These are phyloP conservation scores for Beauveria scarabaeidicola DNA, from an alignment of 2,329 filamentous ascomycete species.

Conservation along the genomic window DNA sequence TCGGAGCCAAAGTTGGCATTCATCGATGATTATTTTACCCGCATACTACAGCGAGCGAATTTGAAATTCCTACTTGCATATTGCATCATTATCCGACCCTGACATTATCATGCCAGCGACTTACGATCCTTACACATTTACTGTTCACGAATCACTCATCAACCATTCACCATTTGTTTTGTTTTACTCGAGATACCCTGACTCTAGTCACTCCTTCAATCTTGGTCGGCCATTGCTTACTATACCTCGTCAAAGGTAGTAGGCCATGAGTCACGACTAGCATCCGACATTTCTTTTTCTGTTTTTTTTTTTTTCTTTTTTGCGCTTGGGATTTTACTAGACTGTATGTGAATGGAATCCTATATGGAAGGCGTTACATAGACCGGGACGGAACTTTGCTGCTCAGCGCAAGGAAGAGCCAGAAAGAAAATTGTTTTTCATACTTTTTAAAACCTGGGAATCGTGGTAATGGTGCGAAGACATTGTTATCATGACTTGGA, in stretches of 20 bases:
- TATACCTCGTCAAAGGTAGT: conserved; percentile 12
- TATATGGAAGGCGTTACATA: conserved; percentile 4
- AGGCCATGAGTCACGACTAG: neutral
- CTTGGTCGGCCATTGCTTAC: conserved; percentile 1
- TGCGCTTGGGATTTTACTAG: conserved; percentile 2
- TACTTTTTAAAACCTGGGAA: neutral
- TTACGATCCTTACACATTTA: conserved; percentile 11
- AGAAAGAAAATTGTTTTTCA: conserved; percentile 5
- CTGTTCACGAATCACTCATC: neutral
- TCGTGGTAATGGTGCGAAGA: neutral
- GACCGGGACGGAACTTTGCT: conserved; percentile 8
- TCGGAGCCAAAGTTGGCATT: conserved; percentile 38
- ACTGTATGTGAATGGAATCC: conserved; percentile 2
- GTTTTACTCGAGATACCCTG: conserved; percentile 20
- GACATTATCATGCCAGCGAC: conserved; percentile 11
- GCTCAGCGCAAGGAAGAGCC: conserved; percentile 10
- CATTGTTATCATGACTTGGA: neutral
- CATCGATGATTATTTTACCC: conserved; percentile 10
- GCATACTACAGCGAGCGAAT: neutral
- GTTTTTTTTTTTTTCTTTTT: neutral
- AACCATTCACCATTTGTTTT: conserved; percentile 22
- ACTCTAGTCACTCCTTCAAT: conserved; percentile 19
- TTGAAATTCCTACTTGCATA: neutral
- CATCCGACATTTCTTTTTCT: neutral
- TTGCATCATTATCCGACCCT: conserved; percentile 3